Percentiles rank a stretch among this genome's conserved stretches.
phyloP scores from a whole-genome alignment of 2,329 filamentous ascomycete species.

The Laburnicola sp. region DNA sequence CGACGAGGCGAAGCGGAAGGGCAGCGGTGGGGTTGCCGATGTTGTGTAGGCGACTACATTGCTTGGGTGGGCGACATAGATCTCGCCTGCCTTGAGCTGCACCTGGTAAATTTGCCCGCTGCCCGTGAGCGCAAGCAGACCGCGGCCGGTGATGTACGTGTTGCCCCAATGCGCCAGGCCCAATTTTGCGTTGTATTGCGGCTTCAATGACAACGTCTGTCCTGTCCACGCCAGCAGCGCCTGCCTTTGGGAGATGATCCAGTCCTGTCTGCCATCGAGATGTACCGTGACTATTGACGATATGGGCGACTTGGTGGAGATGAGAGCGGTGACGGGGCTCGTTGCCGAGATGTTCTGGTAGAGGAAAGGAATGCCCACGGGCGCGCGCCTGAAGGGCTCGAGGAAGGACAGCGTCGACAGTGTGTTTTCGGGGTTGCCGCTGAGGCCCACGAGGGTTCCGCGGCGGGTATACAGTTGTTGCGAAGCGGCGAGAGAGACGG shows the following conservation, averaged over 20 bases:
- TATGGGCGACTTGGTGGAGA: conserved; percentile 82
- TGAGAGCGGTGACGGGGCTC: conserved; percentile 81
- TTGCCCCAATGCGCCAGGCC: conserved; percentile 88
- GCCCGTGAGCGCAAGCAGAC: conserved; percentile 80
- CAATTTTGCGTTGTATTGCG: conserved; percentile 73
- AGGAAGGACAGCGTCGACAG: conserved; percentile 87
- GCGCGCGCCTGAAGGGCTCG: conserved; percentile 76
- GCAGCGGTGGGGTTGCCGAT: conserved; percentile 70
- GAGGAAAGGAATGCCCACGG: conserved; percentile 87
- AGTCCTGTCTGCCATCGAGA: conserved; percentile 91
- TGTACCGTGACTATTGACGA: conserved; percentile 87
- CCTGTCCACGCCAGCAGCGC: conserved; percentile 97
- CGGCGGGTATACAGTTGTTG: conserved; percentile 90
- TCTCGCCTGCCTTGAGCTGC: conserved; percentile 77
- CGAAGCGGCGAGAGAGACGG: conserved; percentile 87
- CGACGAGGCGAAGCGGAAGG: conserved; percentile 84
- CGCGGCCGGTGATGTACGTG: conserved; percentile 83
- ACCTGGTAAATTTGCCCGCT: conserved; percentile 90
- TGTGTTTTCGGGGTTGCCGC: conserved; percentile 87
- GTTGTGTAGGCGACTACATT: conserved; percentile 91
- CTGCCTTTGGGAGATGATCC: conserved; percentile 86
- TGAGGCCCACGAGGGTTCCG: conserved; percentile 86
- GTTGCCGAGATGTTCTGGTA: conserved; percentile 88
- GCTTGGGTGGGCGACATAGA: conserved; percentile 86
- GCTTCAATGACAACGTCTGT: conserved; percentile 75